Conservation (phyloP, 2,329 filamentous ascomycete species). For the Trichoderma endophyticum region DNA sequence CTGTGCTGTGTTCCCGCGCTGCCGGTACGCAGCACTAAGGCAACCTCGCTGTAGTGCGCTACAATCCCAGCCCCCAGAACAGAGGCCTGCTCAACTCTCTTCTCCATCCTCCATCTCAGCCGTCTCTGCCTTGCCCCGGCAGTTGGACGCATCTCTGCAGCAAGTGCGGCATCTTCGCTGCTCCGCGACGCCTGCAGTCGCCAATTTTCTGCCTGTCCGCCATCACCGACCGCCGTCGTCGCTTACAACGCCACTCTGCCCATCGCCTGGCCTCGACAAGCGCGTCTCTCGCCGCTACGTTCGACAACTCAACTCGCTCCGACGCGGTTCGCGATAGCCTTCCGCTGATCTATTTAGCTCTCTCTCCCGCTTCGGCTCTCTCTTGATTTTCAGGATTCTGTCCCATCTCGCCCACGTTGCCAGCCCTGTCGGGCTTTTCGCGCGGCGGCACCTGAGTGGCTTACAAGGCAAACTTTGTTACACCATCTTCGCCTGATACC, state of each 20-base stretch:
- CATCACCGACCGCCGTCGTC: conserved; percentile 11
- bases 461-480: conserved; percentile 25
- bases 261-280: neutral
- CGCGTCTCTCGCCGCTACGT: conserved; percentile 10
- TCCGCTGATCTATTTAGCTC: neutral
- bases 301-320: neutral
- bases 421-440: conserved; percentile 33
- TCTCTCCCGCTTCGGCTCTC: neutral
- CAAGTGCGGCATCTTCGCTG: conserved; percentile 5
- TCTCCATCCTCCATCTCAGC: conserved; percentile 5
- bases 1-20: conserved; percentile 19
- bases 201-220: neutral
- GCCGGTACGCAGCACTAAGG: conserved; percentile 15
- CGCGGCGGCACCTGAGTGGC: conserved; percentile 35
- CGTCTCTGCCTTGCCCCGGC: neutral
- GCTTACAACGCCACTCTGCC: conserved; percentile 6
- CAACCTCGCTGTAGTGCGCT: conserved; percentile 14
- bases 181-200: conserved; percentile 12
- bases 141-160: neutral
- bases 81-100: conserved; percentile 2
- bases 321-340: conserved; percentile 16
- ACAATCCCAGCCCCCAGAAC: conserved; percentile 14
- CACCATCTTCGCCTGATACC: conserved; percentile 16
- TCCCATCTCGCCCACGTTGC: conserved; percentile 33
- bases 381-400: conserved; percentile 20